phyloP scores from a whole-genome alignment of 176 grass and related monocot species.

The Triticum monococcum region DNA sequence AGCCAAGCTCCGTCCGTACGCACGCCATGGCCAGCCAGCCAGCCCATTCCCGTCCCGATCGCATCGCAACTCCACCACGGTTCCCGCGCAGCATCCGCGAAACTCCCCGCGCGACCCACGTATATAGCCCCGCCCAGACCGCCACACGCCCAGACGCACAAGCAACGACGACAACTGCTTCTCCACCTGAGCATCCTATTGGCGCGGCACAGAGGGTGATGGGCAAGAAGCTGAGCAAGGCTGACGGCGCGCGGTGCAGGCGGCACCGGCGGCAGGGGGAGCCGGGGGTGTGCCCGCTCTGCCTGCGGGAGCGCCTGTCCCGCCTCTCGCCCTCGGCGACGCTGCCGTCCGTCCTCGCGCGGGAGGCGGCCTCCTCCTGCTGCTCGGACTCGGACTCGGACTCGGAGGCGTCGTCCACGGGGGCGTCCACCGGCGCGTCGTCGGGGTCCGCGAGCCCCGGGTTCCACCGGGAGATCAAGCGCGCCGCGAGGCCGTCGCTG shows the following conservation, averaged over 20 bases:
- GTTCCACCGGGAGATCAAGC: slow-evolving; percentile 43
- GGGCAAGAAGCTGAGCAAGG: slow-evolving; percentile 28
- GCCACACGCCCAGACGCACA: not conserved
- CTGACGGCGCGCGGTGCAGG: slow-evolving; percentile 42
- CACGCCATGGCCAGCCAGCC: slow-evolving; percentile 26
- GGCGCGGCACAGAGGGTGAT: not conserved
- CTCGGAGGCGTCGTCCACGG: slow-evolving; percentile 41
- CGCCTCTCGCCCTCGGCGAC: slow-evolving; percentile 37
- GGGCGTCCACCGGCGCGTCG: not conserved
- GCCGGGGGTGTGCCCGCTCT: slow-evolving; percentile 65
- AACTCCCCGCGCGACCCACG: slow-evolving; percentile 6
- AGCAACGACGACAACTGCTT: not conserved
- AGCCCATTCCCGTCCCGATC: slow-evolving; percentile 31
- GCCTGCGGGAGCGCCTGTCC: slow-evolving; percentile 73
- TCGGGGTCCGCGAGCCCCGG: slow-evolving; percentile 36
- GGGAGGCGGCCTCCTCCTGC: not conserved
- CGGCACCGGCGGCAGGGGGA: slow-evolving; percentile 50
- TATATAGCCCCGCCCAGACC: slow-evolving; percentile 21
- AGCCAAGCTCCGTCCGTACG: slow-evolving; percentile 9
- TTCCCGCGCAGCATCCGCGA: slow-evolving; percentile 37
- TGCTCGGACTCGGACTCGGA: slow-evolving; percentile 42
- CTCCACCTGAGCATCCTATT: not conserved
- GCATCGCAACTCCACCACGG: slow-evolving; percentile 22
- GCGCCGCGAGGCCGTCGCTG: slow-evolving; percentile 37
- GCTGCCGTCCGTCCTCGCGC: slow-evolving; percentile 42